Evolutionary conservation across 495 filamentous ascomycete genomes (phyloP).

Genomic region (Penicillium crystallinum): DNA sequence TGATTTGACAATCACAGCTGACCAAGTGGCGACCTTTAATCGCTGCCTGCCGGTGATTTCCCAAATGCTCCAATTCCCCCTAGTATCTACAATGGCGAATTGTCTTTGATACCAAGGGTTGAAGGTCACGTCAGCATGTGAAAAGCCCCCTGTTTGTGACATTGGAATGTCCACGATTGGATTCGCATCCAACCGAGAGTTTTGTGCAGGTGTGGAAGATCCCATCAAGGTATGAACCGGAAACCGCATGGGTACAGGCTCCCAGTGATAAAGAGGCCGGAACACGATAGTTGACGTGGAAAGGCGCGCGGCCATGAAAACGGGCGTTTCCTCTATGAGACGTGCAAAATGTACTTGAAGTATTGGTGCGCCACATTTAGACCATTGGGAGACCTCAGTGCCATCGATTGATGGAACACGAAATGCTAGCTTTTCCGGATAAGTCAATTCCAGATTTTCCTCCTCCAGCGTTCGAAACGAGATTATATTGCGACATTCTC

Average conservation of each 20-base stretch:
- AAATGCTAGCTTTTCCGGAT: slow-evolving; percentile 13
- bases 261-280: slow-evolving; percentile 47
- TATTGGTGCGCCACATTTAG: slow-evolving; percentile 52
- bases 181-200: slow-evolving; percentile 57
- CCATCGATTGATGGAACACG: slow-evolving; percentile 30
- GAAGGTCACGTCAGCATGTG: slow-evolving; percentile 71
- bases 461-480: slow-evolving; percentile 34
- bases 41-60: slow-evolving; percentile 49
- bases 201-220: slow-evolving; percentile 13
- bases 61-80: slow-evolving; percentile 74
- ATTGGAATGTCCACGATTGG: slow-evolving; percentile 52
- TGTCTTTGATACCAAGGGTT: slow-evolving; percentile 67
- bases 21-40: slow-evolving; percentile 25
- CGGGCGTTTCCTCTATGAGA: slow-evolving; percentile 39
- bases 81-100: slow-evolving; percentile 66
- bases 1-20: slow-evolving; percentile 18
- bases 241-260: slow-evolving; percentile 27
- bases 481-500: slow-evolving; percentile 38
- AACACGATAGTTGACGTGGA: slow-evolving; percentile 52
- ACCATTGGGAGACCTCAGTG: slow-evolving; percentile 50
- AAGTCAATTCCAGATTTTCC: slow-evolving; percentile 26
- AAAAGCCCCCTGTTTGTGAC: slow-evolving; percentile 48
- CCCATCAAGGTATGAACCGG: slow-evolving; percentile 7
- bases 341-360: slow-evolving; percentile 62
- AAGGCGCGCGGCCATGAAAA: slow-evolving; percentile 62